Percentiles rank a stretch among this genome's conserved stretches.
Conservation (phyloP, 371 early-diverging fungal species). For the Mortierella sp. region DNA sequence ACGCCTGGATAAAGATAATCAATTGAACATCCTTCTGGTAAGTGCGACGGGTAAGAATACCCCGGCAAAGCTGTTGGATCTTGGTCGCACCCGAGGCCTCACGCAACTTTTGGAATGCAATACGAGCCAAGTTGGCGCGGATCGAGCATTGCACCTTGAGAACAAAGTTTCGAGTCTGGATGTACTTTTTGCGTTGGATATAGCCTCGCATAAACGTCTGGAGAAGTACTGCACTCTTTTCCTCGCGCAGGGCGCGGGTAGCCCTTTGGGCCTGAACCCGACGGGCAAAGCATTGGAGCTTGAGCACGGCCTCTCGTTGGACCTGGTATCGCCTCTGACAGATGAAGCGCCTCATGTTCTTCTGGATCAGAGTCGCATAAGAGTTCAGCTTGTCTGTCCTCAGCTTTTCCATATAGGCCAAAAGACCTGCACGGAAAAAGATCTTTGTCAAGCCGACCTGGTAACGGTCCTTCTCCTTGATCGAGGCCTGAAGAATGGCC, state of each 20-base stretch:
- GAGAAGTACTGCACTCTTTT: conserved; percentile 78
- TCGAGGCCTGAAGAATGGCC: conserved; percentile 74
- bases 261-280: conserved; percentile 68
- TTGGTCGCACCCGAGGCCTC: conserved; percentile 76
- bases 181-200: conserved; percentile 66
- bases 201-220: conserved; percentile 79
- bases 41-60: conserved; percentile 67
- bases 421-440: conserved; percentile 98
- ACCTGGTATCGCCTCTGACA: conserved; percentile 75
- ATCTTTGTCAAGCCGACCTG: conserved; percentile 98
- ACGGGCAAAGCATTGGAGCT: conserved; percentile 72
- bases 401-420: conserved; percentile 92
- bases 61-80: conserved; percentile 77
- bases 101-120: conserved; percentile 62
- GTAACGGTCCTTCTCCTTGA: conserved; percentile 86
- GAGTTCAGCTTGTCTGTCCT: conserved; percentile 84
- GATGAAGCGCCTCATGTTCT: conserved; percentile 85
- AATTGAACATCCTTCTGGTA: conserved; percentile 60
- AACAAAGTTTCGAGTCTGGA: conserved; percentile 43
- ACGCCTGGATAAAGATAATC: conserved; percentile 82
- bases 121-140: conserved; percentile 69
- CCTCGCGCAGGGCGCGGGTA: conserved; percentile 67
- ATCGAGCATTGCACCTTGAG: conserved; percentile 62
- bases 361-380: conserved; percentile 88
- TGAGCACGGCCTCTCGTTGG: conserved; percentile 64